Evolutionary conservation across 2,329 filamentous ascomycete genomes (phyloP), one percentile per base, ranked within the genome.

Genomic region (Coniella vitis): DNA sequence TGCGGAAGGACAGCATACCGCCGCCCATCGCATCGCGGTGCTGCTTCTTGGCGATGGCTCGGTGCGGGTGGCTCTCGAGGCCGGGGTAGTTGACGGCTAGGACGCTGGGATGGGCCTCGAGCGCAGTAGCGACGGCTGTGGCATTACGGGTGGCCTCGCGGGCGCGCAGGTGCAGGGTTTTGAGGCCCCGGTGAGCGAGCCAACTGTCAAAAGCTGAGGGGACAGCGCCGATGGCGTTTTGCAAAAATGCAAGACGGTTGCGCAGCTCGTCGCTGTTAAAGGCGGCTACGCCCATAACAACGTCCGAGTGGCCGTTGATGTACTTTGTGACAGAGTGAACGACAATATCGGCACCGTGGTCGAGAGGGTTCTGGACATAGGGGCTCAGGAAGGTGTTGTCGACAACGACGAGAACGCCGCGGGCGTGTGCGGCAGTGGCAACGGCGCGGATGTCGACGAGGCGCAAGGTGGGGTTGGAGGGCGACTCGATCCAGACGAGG

Each of bases 271-370:
- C 82, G 25, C 85, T 87, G 77, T 96, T 97, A 79, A 95, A 94
- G 44, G 93, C 93, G 40, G 90, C 91, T 25, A 93, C 86, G 57
- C 93, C 93, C 93, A 98, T 98, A 60, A 97, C 84, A 8, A 98
- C 93, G 66, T 98, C 93, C 65, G 83, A 79, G 73, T 98, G 93
- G 44, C 93, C 93, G 67, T 97, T 97, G 73, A 98, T 97, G 72
- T 97, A 98, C 73, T 98, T 98, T 38, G 93, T 98, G 48, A 98
- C 93, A 48, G 84, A 90, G 76, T 97, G 91, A 38, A 97, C 86
- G 57, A 97, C 91, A 56, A 97, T 90, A 68, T 98, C 93, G 58
- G 93, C 93, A 59, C 93, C 93, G 65, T 91, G 88, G 63, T 94
- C 85, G 48, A 98, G 81, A 3, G 93, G 93, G 69, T 95, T 97